Base-by-base conservation (phyloP, 1,139 yeast genomes). In the Pneumocystis oryctolagi region DNA sequence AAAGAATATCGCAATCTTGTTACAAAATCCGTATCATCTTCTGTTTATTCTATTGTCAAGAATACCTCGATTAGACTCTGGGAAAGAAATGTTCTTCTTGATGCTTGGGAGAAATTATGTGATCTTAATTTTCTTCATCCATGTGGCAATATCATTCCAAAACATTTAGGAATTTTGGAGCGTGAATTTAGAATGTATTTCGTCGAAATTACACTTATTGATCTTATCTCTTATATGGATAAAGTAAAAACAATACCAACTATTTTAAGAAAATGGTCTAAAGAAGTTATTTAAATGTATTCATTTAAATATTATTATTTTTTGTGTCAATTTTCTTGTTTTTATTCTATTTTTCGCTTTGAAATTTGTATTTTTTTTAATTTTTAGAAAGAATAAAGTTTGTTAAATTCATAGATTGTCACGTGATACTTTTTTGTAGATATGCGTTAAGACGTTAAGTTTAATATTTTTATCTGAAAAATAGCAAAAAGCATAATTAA, bases 1-100 rank as follows among this genome's bases (percentile, higher is more conserved):
- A 83, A 83, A 56, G 97, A 92, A 72, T 92, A 89, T 72, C 71
- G 73, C 56, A 37, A 61, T 12, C 65, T 64, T 53, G 65, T 65
- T n/a, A 66, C 64, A n/a, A 61, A 61, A 56, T 63, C 65, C 31
- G 65, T 61, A 59, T 62, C 67, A 30, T 65, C 64, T 31, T 64
- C 65, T 16, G 61, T 66, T 30, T 61, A 63, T 32, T 60, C 60
- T 3, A 64, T 61, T 42, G 56, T 63, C 32, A 58, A 60, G 62
- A 61, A 55, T 57, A 25, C 59, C 37, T 28, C 64, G 58, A 57
- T 66, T 39, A 65, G 69, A 28, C 60, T 66, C 12, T 67, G 70
- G 69, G 60, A 68, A 16, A 60, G 68, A 31, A 69, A 66, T 56
- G 62, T 65, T 56, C 69, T 69, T 47, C 58, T 63, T 34, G 68